These are phyloP conservation scores for Juglanconis sp. DNA, from an alignment of 2,329 filamentous ascomycete genomes.

Conservation along the genomic window DNA sequence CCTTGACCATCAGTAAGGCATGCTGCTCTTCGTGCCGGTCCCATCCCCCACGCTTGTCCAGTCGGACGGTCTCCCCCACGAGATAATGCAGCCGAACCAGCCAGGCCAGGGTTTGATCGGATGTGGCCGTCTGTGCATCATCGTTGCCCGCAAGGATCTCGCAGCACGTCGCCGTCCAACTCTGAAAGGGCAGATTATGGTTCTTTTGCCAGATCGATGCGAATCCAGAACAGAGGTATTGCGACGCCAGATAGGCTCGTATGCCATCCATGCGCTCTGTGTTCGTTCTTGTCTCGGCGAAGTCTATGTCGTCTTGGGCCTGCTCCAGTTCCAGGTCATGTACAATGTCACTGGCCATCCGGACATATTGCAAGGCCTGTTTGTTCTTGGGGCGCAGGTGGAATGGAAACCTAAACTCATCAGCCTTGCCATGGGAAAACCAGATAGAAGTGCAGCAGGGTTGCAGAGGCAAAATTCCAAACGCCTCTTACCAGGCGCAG, in stretches of 20 bases:
- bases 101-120: conserved; percentile 42
- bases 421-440: neutral
- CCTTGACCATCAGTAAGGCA: conserved; percentile 41
- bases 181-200: conserved; percentile 33
- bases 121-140: conserved; percentile 24
- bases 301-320: conserved; percentile 28
- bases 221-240: conserved; percentile 38
- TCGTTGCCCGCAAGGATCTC: conserved; percentile 39
- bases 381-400: conserved; percentile 50
- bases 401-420: conserved; percentile 47
- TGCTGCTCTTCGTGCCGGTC: conserved; percentile 37
- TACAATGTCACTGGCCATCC: conserved; percentile 50
- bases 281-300: conserved; percentile 19
- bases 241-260: conserved; percentile 44
- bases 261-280: conserved; percentile 38
- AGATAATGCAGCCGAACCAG: conserved; percentile 41
- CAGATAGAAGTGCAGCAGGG: neutral
- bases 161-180: conserved; percentile 44
- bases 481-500: conserved; percentile 45
- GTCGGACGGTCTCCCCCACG: conserved; percentile 32
- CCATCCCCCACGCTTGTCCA: neutral
- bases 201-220: conserved; percentile 36
- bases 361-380: conserved; percentile 47
- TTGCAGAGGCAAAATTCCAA: conserved; percentile 9
- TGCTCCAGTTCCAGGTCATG: conserved; percentile 48